These are phyloP conservation scores for Lyophyllum decastes DNA, from an alignment of 768 basidiomycete genomes.

Conservation along the genomic window DNA sequence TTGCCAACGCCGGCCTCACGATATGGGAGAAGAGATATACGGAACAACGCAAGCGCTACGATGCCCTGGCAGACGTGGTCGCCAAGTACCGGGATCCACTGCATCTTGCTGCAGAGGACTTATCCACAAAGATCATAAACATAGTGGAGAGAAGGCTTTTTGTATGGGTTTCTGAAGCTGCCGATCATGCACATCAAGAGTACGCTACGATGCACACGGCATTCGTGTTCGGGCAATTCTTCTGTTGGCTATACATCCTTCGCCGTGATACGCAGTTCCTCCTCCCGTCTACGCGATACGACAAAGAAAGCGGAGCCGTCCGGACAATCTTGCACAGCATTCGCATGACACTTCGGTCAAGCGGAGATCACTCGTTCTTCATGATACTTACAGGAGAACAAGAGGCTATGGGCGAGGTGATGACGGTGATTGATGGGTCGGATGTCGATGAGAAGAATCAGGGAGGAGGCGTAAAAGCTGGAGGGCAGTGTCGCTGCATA, in stretches of 20 bases:
- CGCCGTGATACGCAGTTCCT: not conserved
- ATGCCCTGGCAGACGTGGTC: not conserved
- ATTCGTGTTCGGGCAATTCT: not conserved
- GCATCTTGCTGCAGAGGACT: not conserved
- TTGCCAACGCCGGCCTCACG: not conserved
- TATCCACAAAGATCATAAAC: not conserved
- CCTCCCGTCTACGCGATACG: not conserved
- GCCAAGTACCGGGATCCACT: not conserved
- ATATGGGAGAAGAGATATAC: not conserved
- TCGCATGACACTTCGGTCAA: not conserved
- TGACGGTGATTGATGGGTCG: not conserved
- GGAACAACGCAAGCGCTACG: not conserved
- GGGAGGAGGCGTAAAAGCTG: not conserved
- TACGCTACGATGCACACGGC: not conserved
- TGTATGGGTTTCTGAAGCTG: not conserved
- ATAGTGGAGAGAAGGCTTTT: not conserved
- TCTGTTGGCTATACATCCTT: not conserved
- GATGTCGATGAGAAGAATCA: not conserved
- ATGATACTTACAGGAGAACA: not conserved
- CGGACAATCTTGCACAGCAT: not conserved
- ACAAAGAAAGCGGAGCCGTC: not conserved
- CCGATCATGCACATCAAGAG: not conserved
- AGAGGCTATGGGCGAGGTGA: not conserved
- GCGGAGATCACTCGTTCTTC: not conserved
- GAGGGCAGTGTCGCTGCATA: not conserved